Evolutionary conservation across 129 eudicot genomes (phyloP).

Genomic region (Artemisia tridentata): DNA sequence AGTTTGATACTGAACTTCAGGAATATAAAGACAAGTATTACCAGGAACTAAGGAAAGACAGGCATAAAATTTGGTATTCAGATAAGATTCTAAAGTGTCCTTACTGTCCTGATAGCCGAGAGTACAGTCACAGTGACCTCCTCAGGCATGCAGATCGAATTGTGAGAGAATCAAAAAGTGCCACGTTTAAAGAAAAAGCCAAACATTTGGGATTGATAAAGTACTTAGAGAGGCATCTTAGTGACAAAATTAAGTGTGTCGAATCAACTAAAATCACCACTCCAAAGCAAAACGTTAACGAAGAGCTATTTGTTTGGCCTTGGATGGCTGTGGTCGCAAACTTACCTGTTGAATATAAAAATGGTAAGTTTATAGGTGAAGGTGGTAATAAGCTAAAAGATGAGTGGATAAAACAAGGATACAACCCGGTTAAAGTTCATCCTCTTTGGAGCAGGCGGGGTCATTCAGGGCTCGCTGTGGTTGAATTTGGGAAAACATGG

Average conservation of each 20-base stretch:
- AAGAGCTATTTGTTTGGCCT: conserved; percentile 67
- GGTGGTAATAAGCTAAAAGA: conserved; percentile 57
- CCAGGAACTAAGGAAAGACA: conserved; percentile 41
- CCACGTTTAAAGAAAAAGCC: conserved; percentile 45
- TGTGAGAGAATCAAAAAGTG: conserved; percentile 48
- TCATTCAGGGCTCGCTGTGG: conserved; percentile 61
- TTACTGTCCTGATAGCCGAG: conserved; percentile 44
- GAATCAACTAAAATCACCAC: too few relatives aligned
- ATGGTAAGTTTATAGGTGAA: conserved; percentile 51
- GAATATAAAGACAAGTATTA: conserved; percentile 41
- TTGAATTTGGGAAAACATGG: conserved; percentile 59
- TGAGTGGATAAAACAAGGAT: conserved; percentile 54
- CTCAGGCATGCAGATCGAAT: conserved; percentile 54
- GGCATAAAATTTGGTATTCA: conserved; percentile 25
- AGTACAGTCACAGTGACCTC: conserved; percentile 40
- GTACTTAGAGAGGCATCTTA: conserved; percentile 27
- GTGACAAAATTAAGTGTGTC: too few relatives aligned
- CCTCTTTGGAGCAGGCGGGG: conserved; percentile 66
- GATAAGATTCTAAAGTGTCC: conserved; percentile 48
- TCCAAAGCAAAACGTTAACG: conserved; percentile 1
- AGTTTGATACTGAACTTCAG: conserved; percentile 41
- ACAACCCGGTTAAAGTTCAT: conserved; percentile 49
- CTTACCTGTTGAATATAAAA: conserved; percentile 36
- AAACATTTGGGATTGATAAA: conserved; percentile 47
- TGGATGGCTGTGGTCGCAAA: conserved; percentile 76